Evolutionary conservation across 495 filamentous ascomycete species (phyloP).

Genomic region (Acidiella bohemica): DNA sequence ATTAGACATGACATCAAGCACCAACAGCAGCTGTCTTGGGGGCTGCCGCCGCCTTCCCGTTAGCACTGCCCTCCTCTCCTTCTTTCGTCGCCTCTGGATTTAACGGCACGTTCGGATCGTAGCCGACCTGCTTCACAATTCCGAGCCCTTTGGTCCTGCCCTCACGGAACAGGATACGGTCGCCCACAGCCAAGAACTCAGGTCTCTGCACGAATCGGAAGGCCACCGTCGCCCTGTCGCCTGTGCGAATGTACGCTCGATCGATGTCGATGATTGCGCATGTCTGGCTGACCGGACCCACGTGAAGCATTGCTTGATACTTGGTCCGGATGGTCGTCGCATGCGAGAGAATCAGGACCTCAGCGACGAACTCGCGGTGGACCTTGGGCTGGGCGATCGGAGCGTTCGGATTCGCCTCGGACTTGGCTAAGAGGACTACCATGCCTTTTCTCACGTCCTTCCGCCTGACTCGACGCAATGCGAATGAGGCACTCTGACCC

Average conservation of each 20-base stretch:
- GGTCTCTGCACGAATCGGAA: slow-evolving; percentile 95
- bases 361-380: slow-evolving; percentile 82
- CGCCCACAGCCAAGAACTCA: slow-evolving; percentile 79
- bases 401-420: slow-evolving; percentile 37
- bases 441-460: slow-evolving; percentile 97
- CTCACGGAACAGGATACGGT: slow-evolving; percentile 85
- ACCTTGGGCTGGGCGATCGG: slow-evolving; percentile 48
- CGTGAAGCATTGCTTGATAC: slow-evolving; percentile 97
- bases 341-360: slow-evolving; percentile 90
- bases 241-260: slow-evolving; percentile 85
- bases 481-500: slow-evolving; percentile 86
- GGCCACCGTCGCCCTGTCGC: slow-evolving; percentile 80
- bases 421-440: slow-evolving; percentile 75
- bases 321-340: slow-evolving; percentile 97
- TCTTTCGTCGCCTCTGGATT: slow-evolving; percentile 32
- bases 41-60: not conserved
- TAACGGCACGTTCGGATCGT: slow-evolving; percentile 53
- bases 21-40: slow-evolving; percentile 3
- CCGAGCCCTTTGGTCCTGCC: slow-evolving; percentile 90
- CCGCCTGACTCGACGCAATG: slow-evolving; percentile 66
- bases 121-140: slow-evolving; percentile 84
- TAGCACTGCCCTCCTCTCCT: slow-evolving; percentile 9
- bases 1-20: not conserved
- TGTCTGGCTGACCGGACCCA: slow-evolving; percentile 88
- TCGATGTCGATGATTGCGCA: slow-evolving; percentile 97